These are phyloP conservation scores for Themeda triandra DNA, from an alignment of 176 grass and related monocot genomes.

Conservation along the genomic window DNA sequence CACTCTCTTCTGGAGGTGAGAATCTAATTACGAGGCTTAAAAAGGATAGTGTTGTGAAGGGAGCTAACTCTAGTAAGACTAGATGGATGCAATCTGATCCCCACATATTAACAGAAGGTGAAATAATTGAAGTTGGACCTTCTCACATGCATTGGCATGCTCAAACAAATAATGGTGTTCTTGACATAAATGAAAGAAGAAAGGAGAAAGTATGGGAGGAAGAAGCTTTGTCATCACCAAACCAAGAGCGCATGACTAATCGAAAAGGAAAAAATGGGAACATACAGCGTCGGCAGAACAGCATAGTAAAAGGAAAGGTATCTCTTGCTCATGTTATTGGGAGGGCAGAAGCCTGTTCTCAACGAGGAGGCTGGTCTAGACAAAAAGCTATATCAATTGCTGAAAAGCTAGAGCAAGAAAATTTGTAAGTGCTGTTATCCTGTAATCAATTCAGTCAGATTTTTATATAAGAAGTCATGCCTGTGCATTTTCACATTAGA, in stretches of 20 bases:
- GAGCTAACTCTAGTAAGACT: slow-evolving; percentile 45
- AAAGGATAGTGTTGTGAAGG: slow-evolving; percentile 49
- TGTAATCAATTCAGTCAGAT: slow-evolving; percentile 25
- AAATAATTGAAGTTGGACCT: slow-evolving; percentile 74
- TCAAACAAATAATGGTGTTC: slow-evolving; percentile 33
- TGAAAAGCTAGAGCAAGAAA: slow-evolving; percentile 93
- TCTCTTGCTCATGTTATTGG: slow-evolving; percentile 88
- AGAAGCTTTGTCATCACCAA: slow-evolving; percentile 49
- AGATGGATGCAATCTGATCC: slow-evolving; percentile 70
- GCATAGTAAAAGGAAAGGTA: slow-evolving; percentile 67
- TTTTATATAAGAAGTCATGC: background rate
- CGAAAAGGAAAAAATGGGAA: slow-evolving; percentile 46
- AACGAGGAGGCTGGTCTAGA: slow-evolving; percentile 65
- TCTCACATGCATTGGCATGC: slow-evolving; percentile 39
- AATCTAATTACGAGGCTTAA: slow-evolving; percentile 44
- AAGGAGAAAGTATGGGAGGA: slow-evolving; percentile 32
- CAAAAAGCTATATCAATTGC: slow-evolving; percentile 81
- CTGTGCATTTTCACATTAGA: background rate
- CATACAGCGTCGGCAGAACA: slow-evolving; percentile 49
- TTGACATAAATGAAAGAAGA: slow-evolving; percentile 38
- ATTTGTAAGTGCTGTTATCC: slow-evolving; percentile 70
- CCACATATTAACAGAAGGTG: slow-evolving; percentile 92
- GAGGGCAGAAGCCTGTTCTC: slow-evolving; percentile 68
- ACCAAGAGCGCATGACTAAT: slow-evolving; percentile 33
- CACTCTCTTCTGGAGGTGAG: slow-evolving; percentile 52